Conservation (phyloP, 177 flowering plant genomes). For the Vitis hybrid region DNA sequence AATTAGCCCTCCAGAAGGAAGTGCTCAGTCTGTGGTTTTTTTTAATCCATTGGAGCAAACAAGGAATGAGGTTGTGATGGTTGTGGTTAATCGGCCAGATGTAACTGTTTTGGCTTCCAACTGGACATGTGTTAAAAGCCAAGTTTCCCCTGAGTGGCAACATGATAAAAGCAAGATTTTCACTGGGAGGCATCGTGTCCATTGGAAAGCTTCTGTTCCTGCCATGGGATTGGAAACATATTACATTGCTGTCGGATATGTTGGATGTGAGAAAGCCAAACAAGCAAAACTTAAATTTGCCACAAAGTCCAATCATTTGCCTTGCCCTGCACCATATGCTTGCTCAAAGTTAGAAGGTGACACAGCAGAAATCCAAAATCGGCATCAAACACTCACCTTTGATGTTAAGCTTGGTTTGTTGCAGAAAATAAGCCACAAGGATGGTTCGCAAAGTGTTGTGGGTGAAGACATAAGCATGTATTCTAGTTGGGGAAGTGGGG, state of each 20-base stretch:
- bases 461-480: constrained; percentile 90
- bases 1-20: constrained; percentile 63
- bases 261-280: constrained; percentile 79
- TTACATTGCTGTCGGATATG: constrained; percentile 75
- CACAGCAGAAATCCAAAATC: constrained; percentile 55
- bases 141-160: constrained; percentile 85
- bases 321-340: constrained; percentile 70
- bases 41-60: constrained; percentile 90
- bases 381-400: constrained; percentile 61
- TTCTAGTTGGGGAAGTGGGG: constrained; percentile 86
- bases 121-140: constrained; percentile 89
- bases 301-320: constrained; percentile 27
- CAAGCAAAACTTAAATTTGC: constrained; percentile 56
- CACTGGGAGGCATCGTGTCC: constrained; percentile 85
- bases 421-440: constrained; percentile 49
- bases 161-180: constrained; percentile 59
- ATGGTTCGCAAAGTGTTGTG: constrained; percentile 50
- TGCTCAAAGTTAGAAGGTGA: constrained; percentile 63
- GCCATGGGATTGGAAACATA: constrained; percentile 86
- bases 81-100: constrained; percentile 68
- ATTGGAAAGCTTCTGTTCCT: constrained; percentile 85
- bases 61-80: constrained; percentile 89
- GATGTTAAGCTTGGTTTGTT: constrained; percentile 66
- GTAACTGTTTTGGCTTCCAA: constrained; percentile 80
- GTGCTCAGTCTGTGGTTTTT: constrained; percentile 62